Percentiles rank a stretch among this genome's conserved stretches.
phyloP scores from a whole-genome alignment of 1,284 basidiomycete species.

The Cutaneotrichosporon sp. region DNA sequence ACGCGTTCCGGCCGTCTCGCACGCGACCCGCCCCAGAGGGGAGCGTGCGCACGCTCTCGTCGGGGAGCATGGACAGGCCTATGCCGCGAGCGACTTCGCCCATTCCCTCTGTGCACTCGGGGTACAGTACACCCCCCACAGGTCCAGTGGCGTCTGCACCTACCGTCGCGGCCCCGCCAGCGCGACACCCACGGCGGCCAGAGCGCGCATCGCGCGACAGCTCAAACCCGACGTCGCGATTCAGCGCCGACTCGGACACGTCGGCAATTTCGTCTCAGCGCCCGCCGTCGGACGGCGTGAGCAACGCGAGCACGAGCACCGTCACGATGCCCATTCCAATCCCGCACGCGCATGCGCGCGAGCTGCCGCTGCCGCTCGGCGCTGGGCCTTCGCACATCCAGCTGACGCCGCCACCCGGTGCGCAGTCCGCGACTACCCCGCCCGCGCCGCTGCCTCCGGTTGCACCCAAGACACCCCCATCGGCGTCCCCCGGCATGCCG shows the following conservation, averaged over 20 bases:
- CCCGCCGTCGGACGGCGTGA: conserved; percentile 2
- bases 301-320: background rate
- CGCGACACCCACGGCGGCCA: background rate
- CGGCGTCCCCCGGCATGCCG: background rate
- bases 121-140: conserved; percentile 25
- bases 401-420: background rate
- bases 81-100: background rate
- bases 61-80: background rate
- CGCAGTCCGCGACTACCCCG: background rate
- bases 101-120: conserved; percentile 1
- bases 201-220: background rate
- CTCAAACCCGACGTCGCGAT: conserved; percentile 33
- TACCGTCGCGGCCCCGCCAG: background rate
- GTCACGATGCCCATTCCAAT: background rate
- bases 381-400: background rate
- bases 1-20: conserved; percentile 52
- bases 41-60: background rate
- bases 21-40: conserved; percentile 10
- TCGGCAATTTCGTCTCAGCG: conserved; percentile 8
- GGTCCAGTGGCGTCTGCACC: conserved; percentile 36
- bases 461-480: background rate
- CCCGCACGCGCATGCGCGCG: background rate
- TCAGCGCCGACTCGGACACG: conserved; percentile 47
- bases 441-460: conserved; percentile 51
- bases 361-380: background rate